Base-by-base conservation (phyloP, 208 protist genomes). In the Naegleria lovaniensis region DNA sequence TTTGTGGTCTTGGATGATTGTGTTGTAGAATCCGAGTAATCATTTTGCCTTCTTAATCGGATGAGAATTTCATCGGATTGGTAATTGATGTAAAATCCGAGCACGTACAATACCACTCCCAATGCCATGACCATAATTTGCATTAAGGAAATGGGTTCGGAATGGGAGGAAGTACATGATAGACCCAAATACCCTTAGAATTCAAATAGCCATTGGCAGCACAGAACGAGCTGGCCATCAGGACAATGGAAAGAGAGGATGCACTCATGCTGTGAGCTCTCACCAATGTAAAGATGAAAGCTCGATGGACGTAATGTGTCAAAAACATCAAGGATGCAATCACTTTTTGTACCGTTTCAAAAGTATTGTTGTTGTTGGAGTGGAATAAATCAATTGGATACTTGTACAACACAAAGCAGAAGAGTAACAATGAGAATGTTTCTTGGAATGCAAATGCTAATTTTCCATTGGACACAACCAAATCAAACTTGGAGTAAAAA, bases 21-120 rank as follows among this genome's bases (percentile, higher is more conserved):
- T 6, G 13, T 9, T 48, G 43, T 43, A 11, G 9, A 29, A 84
- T 16, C 13, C 25, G 36, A 25, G 1, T 40, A 25, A n/a, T 85
- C 6, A 85, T 43, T 43, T 22, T 85, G 11, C 3, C 25, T 92
- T 91, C 91, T 84, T 6, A 92, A 40, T 19, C 41, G 29, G 33
- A 83, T 83, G 13, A 92, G 83, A 13, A 91, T 91, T 19, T 67
- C 15, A 25, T 92, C 91, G 4, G 88, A 91, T 40, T 88, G 5
- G 39, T 90, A 59, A 52, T 92, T 92, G 4, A 92, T 87, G 16
- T 84, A 59, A 38, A 83, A 91, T 11, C 91, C 91, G 55, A 52
- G 3, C 19, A 79, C 2, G 9, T n/a, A 92, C 0, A 92, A 16
- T 29, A 48, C 19, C 0, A 92, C 4, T 43, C 91, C 91, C 41